Evolutionary conservation across 148 eudicot genomes (phyloP).

Genomic region (Polygonum maritimum): DNA sequence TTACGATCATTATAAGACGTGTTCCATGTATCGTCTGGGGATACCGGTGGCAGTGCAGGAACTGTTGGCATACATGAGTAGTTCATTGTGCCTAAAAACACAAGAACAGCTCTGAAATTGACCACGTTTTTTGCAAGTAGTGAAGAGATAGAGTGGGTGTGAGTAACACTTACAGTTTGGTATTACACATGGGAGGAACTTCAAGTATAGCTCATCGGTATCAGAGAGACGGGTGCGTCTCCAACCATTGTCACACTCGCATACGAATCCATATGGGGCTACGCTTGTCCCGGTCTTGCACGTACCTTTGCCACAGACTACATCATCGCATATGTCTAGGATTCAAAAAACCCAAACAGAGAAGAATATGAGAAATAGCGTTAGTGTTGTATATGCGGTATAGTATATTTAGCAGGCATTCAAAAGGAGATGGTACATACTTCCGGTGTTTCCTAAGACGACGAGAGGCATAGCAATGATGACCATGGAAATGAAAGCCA

Average conservation of each 20-base stretch:
- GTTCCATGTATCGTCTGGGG: conserved; percentile 40
- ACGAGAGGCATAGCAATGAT: background rate
- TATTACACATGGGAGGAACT: conserved; percentile 9
- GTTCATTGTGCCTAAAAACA: conserved; percentile 47
- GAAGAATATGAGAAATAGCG: background rate
- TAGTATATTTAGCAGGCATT: background rate
- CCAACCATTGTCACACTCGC: conserved; percentile 6
- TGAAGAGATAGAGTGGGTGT: background rate
- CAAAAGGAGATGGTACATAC: background rate
- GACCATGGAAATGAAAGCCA: background rate
- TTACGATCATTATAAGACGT: conserved; percentile 52
- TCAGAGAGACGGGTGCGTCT: background rate
- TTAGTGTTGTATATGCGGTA: background rate
- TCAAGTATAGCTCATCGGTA: background rate
- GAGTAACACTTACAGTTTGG: background rate
- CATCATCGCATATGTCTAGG: conserved; percentile 6
- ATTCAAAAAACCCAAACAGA: background rate
- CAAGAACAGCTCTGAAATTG: background rate
- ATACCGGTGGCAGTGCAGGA: conserved; percentile 42
- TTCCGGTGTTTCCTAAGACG: background rate
- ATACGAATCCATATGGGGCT: conserved; percentile 1
- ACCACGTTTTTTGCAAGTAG: background rate
- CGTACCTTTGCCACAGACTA: conserved; percentile 6
- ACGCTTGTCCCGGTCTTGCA: conserved; percentile 9
- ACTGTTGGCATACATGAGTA: conserved; percentile 66